A percentile compares a stretch with the other conserved stretches of the same genome.
phyloP scores from a whole-genome alignment of 2,329 filamentous ascomycete genomes.

The Fusarium compactum region DNA sequence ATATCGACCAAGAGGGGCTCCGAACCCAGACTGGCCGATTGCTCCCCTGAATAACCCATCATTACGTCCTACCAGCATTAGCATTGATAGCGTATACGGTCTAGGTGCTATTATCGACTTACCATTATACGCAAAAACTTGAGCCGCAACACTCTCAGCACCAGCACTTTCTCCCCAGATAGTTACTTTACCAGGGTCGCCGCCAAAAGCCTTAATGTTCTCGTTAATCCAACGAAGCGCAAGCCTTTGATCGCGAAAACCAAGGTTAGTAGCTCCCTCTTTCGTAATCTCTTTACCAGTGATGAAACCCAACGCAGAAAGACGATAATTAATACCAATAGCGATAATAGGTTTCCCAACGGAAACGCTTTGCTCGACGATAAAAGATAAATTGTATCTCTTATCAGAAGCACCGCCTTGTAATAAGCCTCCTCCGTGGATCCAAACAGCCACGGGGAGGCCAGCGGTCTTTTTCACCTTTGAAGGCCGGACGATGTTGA shows the following conservation, averaged over 20 bases:
- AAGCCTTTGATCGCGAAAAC: conserved; percentile 61
- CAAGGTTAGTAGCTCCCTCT: conserved; percentile 62
- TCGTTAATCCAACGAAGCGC: conserved; percentile 62
- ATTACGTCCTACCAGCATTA: conserved; percentile 52
- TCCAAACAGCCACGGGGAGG: conserved; percentile 70
- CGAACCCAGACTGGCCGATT: conserved; percentile 63
- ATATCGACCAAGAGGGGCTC: conserved; percentile 48
- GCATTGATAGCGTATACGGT: fast-evolving
- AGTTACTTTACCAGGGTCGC: conserved; percentile 60
- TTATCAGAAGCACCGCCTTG: conserved; percentile 55
- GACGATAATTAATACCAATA: conserved; percentile 63
- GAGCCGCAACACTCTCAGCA: conserved; percentile 41
- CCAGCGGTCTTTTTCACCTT: conserved; percentile 54
- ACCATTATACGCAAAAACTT: conserved; percentile 50
- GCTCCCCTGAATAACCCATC: conserved; percentile 64
- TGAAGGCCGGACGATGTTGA: conserved; percentile 70
- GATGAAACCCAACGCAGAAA: conserved; percentile 62
- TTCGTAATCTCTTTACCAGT: conserved; percentile 54
- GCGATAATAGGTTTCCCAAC: conserved; percentile 62
- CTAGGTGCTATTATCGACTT: neutral
- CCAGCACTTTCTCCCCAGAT: conserved; percentile 66
- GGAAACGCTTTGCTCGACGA: conserved; percentile 62
- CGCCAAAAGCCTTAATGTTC: conserved; percentile 60
- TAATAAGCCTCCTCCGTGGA: conserved; percentile 59
- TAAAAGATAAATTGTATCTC: conserved; percentile 71